Conservation (phyloP, 495 filamentous ascomycete genomes). For the Xylaria castorea region DNA sequence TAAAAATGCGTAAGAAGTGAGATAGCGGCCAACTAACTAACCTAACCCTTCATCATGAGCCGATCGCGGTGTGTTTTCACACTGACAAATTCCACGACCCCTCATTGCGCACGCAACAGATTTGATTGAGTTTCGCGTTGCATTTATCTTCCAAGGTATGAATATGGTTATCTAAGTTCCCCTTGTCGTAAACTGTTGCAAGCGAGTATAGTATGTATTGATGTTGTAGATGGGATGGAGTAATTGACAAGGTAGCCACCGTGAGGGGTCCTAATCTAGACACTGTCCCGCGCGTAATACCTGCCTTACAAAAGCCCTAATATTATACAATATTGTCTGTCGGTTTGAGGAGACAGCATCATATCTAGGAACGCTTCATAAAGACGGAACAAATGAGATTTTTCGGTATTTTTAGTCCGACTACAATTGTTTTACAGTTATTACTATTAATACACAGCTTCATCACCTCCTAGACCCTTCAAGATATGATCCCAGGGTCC, state of each 20-base stretch:
- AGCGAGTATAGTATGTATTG: too few relatives aligned
- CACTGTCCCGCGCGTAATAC: too few relatives aligned
- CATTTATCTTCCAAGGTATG: background rate
- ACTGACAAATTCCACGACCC: background rate
- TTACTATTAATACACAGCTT: slow-evolving; percentile 5
- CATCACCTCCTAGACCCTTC: slow-evolving; percentile 41
- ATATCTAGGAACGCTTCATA: background rate
- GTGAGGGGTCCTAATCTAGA: too few relatives aligned
- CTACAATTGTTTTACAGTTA: background rate
- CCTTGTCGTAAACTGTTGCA: background rate
- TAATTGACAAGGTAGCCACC: too few relatives aligned
- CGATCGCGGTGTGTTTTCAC: background rate
- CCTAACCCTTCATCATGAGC: background rate
- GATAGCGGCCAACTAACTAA: background rate
- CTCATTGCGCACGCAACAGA: background rate
- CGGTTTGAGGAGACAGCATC: background rate
- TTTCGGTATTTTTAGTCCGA: background rate
- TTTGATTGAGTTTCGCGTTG: background rate
- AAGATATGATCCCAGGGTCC: slow-evolving; percentile 65
- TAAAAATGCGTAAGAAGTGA: background rate
- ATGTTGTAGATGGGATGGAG: too few relatives aligned
- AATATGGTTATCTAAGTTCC: background rate
- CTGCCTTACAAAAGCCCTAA: too few relatives aligned
- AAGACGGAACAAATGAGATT: too few relatives aligned
- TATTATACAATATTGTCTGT: too few relatives aligned